Evolutionary conservation across 139 green algal genomes (phyloP).

Genomic region (Chlamydomonas applanata): DNA sequence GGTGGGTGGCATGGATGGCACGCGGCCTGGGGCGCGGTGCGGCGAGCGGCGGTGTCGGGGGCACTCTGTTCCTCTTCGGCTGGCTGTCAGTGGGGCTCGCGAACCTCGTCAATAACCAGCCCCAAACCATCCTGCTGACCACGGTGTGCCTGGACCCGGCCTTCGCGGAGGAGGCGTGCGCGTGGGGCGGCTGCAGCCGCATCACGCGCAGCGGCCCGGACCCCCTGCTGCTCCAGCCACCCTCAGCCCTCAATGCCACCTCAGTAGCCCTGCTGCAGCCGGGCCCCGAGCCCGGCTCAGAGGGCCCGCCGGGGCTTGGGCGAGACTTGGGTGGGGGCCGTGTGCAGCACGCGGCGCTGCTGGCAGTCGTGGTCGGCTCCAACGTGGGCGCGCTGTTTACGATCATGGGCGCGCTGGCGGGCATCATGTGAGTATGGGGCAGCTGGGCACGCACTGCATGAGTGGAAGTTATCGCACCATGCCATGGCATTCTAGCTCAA

Average conservation of each 20-base stretch:
- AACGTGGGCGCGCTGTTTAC: conserved; percentile 50
- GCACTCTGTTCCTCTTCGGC: conserved; percentile 34
- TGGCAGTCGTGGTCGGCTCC: conserved; percentile 37
- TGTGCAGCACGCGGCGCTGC: conserved; percentile 22
- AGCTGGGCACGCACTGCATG: not conserved
- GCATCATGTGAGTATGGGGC: conserved; percentile 44
- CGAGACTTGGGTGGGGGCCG: not conserved
- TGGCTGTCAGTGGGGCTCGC: conserved; percentile 23
- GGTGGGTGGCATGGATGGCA: conserved; percentile 42
- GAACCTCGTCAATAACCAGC: conserved; percentile 61
- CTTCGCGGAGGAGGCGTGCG: conserved; percentile 1
- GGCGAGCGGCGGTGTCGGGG: not conserved
- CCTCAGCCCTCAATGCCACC: not conserved
- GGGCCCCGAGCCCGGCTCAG: not conserved
- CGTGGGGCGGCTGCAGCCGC: not conserved
- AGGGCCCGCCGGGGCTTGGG: not conserved
- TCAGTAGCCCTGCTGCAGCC: not conserved
- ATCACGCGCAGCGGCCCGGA: not conserved
- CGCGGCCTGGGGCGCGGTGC: conserved; percentile 6
- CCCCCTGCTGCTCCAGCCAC: not conserved
- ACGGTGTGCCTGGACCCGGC: conserved; percentile 23
- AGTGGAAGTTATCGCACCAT: no score
- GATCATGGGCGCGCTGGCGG: conserved; percentile 48
- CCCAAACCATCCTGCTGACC: conserved; percentile 58
- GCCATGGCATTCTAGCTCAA: no score